phyloP scores from a whole-genome alignment of 805 yeast genomes.

The Candida ipomoeae region DNA sequence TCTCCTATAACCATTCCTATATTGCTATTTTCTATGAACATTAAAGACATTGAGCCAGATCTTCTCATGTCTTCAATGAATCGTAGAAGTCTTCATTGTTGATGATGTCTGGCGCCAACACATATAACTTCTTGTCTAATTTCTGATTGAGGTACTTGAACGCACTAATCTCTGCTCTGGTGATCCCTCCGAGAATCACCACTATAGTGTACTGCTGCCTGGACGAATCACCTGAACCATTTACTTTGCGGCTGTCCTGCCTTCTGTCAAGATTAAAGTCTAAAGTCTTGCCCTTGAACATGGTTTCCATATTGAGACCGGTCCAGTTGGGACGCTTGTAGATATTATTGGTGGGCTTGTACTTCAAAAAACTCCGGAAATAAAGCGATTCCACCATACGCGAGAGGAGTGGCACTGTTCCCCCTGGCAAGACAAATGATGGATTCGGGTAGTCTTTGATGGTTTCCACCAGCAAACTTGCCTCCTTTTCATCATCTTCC shows the following conservation, averaged over 20 bases:
- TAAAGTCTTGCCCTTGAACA: conserved; percentile 38
- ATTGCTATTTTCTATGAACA: too few relatives aligned
- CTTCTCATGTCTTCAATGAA: background rate
- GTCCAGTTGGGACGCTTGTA: conserved; percentile 44
- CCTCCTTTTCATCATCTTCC: conserved; percentile 21
- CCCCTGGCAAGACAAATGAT: conserved; percentile 73
- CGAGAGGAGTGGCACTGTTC: conserved; percentile 64
- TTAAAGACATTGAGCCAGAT: background rate
- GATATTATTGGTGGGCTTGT: conserved; percentile 35
- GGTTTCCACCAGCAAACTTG: conserved; percentile 9
- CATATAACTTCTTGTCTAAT: conserved; percentile 35
- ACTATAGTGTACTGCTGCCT: conserved; percentile 37
- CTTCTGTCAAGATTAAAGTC: conserved; percentile 34
- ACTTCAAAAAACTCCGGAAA: conserved; percentile 47
- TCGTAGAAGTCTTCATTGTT: conserved; percentile 28
- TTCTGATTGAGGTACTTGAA: conserved; percentile 56
- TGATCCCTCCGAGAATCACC: conserved; percentile 77
- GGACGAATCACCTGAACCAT: background rate
- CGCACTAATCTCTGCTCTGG: conserved; percentile 78
- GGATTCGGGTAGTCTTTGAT: conserved; percentile 40
- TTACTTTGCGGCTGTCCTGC: conserved; percentile 18
- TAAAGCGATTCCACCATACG: conserved; percentile 69
- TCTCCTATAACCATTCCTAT: too few relatives aligned
- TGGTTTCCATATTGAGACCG: conserved; percentile 35
- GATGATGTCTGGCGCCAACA: conserved; percentile 44